Base-by-base conservation (phyloP, 345 rosid genomes). In the Eucalyptus tenuipes region DNA sequence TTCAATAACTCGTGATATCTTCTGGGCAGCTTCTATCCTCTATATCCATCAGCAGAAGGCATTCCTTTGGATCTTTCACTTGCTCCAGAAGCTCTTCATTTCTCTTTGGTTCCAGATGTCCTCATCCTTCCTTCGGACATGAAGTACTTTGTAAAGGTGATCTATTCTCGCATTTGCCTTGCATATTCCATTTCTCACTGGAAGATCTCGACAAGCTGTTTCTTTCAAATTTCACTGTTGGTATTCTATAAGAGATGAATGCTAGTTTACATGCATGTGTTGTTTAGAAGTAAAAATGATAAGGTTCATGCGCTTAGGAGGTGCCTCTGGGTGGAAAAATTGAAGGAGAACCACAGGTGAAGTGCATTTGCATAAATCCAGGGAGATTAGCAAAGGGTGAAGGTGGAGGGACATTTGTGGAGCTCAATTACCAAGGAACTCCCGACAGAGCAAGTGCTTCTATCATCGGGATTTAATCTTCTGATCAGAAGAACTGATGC, bases 341-440 rank as follows among this genome's bases (percentile, higher is more conserved):
- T 22, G 95, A 96, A 90, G 95, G 94, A 80, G 94, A 92, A 90
- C 94, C 92, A 88, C 91, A 90, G 71, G 92, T 25, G 81, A 97
- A 94, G 90, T 96, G 98, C 88, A 89, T 95, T 31, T 97, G 98
- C 85, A 91, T 97, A 82, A 97, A 97, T 92, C 99, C 99, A 3
- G 98, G 99, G 91, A 94, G 98, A 91, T 90, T 95, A 57, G 93
- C 98, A 52, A 95, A 95, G 91, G 99, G 99, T 89, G 97, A 95
- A 93, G 96, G 97, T 2, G 98, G 94, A 2, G 97, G 99, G 88
- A 97, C 98, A 87, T 98, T 98, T 85, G 97, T 89, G 17, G 98
- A 97, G 93, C 94, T 97, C 79, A 88, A 91, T 88, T 96, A 93
- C 91, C 89, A 89, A 29, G 95, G 96, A 15, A 89, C 92, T 91